Conservation (phyloP, 805 yeast species). For the Candida silvicultrix region DNA sequence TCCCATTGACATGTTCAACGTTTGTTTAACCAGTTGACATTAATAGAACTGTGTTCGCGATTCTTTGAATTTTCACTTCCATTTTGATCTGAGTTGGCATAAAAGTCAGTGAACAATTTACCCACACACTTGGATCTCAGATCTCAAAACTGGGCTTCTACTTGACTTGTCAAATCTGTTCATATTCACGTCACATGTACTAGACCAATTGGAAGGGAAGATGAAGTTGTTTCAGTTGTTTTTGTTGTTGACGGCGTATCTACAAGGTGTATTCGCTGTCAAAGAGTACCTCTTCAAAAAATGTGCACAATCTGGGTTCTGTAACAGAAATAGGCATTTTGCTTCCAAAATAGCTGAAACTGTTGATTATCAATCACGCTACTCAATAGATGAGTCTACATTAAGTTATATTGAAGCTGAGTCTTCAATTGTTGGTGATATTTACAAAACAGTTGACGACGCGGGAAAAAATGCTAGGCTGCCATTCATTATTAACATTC, state of each 20-base stretch:
- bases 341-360: slow-evolving; percentile 28
- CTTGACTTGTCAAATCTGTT: too few species aligned
- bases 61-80: too few species aligned
- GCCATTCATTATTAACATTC: slow-evolving; percentile 51
- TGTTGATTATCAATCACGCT: slow-evolving; percentile 27
- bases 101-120: too few species aligned
- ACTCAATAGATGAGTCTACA: slow-evolving; percentile 32
- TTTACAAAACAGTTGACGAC: slow-evolving; percentile 39
- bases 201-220: background rate
- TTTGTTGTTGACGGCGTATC: background rate
- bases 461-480: slow-evolving; percentile 37
- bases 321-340: slow-evolving; percentile 70
- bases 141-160: too few species aligned
- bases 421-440: slow-evolving; percentile 36
- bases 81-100: too few species aligned
- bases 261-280: slow-evolving; percentile 31
- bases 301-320: slow-evolving; percentile 80
- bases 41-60: too few species aligned
- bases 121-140: too few species aligned
- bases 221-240: slow-evolving; percentile 1
- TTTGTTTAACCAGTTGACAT: too few species aligned
- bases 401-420: slow-evolving; percentile 22
- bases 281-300: slow-evolving; percentile 66
- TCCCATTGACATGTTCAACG: too few species aligned
- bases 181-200: too few species aligned